Percentiles rank a stretch among this genome's conserved stretches.
phyloP scores from a whole-genome alignment of 495 filamentous ascomycete genomes.

The Cladorrhinum samala region DNA sequence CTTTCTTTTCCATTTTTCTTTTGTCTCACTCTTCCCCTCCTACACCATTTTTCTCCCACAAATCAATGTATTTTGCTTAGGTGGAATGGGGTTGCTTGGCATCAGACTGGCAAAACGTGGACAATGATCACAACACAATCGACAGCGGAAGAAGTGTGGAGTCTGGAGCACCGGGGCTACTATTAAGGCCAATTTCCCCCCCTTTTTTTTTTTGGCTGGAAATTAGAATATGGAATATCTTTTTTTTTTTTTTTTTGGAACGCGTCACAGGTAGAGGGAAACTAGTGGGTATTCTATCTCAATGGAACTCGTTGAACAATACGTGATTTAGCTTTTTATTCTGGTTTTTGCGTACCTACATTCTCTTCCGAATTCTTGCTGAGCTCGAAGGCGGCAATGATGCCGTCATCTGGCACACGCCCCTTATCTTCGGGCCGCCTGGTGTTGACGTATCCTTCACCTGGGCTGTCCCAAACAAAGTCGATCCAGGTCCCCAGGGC shows the following conservation, averaged over 20 bases:
- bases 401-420: constrained; percentile 23
- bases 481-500: constrained; percentile 65
- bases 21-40: neutral
- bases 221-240: constrained; percentile 6
- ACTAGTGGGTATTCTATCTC: too few relatives aligned
- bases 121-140: too few relatives aligned
- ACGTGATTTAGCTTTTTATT: neutral
- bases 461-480: constrained; percentile 66
- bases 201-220: constrained; percentile 2
- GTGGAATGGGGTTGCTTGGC: too few relatives aligned
- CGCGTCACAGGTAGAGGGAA: neutral
- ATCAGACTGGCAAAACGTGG: constrained; percentile 12
- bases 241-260: too few relatives aligned
- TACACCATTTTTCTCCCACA: neutral
- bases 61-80: too few relatives aligned
- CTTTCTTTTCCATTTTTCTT: neutral
- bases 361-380: constrained; percentile 1
- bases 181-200: neutral
- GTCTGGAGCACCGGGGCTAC: constrained; percentile 10
- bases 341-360: neutral
- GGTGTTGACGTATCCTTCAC: constrained; percentile 53
- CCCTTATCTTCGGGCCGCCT: constrained; percentile 20
- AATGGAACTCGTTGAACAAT: too few relatives aligned
- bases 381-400: constrained; percentile 19
- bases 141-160: constrained; percentile 1